Conservation (phyloP, 257 asterid species). For the Solanum stenotomum region DNA sequence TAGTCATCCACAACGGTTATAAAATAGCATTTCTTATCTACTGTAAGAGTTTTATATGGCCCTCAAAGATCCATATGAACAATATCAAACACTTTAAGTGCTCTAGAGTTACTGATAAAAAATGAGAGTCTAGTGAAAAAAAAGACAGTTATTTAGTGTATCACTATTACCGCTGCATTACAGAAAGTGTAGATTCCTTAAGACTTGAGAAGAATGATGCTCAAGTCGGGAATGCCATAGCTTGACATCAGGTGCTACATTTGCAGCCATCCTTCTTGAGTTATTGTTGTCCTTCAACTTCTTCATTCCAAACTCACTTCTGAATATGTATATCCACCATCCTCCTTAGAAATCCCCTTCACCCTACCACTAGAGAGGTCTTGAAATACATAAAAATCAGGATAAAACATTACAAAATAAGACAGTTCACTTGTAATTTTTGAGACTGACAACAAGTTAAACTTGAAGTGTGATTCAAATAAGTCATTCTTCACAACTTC, state of each 20-base stretch:
- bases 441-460: not conserved
- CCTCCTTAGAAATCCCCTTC: not conserved
- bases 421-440: not conserved
- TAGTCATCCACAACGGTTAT: not conserved
- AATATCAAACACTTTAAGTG: not conserved
- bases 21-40: not conserved
- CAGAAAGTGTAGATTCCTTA: not conserved
- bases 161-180: not conserved
- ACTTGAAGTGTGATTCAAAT: not conserved
- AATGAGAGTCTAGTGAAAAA: not conserved
- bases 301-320: not conserved
- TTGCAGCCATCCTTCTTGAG: not conserved
- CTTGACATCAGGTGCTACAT: not conserved
- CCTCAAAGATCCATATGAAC: not conserved
- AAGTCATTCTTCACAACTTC: not conserved
- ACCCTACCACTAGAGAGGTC: not conserved
- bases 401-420: not conserved
- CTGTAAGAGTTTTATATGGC: not conserved
- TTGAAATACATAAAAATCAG: not conserved
- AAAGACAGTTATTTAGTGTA: too few relatives aligned
- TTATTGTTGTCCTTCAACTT: not conserved
- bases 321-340: not conserved
- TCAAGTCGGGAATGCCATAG: not conserved
- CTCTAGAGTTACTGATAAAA: not conserved
- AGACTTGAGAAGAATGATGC: not conserved